A percentile compares a stretch with the other conserved stretches of the same genome.
Conservation (phyloP, 768 basidiomycete genomes). For the Astraeus odoratus region DNA sequence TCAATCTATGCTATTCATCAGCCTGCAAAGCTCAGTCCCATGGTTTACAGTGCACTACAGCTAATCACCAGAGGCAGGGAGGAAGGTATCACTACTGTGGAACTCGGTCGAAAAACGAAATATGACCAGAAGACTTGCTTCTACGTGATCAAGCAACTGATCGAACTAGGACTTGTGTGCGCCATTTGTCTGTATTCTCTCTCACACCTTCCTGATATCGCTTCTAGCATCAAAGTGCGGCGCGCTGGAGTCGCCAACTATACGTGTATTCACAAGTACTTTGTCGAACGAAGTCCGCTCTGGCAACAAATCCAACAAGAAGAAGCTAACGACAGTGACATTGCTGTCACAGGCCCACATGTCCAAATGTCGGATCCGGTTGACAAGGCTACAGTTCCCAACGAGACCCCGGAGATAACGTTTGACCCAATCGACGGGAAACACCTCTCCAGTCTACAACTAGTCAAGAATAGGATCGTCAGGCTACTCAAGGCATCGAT, state of each 20-base stretch:
- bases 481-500: conserved; percentile 66
- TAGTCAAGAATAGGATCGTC: conserved; percentile 65
- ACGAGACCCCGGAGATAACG: conserved; percentile 27
- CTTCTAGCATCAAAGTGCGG: conserved; percentile 61
- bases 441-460: conserved; percentile 66
- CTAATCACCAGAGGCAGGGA: conserved; percentile 78
- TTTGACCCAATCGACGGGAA: conserved; percentile 75
- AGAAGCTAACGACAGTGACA: conserved; percentile 39
- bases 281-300: conserved; percentile 66
- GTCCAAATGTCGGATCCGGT: conserved; percentile 8
- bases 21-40: conserved; percentile 75
- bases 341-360: conserved; percentile 7
- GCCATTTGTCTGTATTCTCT: conserved; percentile 16
- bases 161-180: conserved; percentile 69
- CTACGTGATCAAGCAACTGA: conserved; percentile 73
- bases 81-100: conserved; percentile 68
- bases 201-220: conserved; percentile 2
- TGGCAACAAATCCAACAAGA: conserved; percentile 76
- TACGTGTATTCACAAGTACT: conserved; percentile 77
- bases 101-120: conserved; percentile 67
- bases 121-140: conserved; percentile 90
- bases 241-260: conserved; percentile 72
- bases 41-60: conserved; percentile 81
- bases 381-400: conserved; percentile 17
- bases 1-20: conserved; percentile 24